Base-by-base conservation (phyloP, 2,329 filamentous ascomycete species). In the Nemania sp. region DNA sequence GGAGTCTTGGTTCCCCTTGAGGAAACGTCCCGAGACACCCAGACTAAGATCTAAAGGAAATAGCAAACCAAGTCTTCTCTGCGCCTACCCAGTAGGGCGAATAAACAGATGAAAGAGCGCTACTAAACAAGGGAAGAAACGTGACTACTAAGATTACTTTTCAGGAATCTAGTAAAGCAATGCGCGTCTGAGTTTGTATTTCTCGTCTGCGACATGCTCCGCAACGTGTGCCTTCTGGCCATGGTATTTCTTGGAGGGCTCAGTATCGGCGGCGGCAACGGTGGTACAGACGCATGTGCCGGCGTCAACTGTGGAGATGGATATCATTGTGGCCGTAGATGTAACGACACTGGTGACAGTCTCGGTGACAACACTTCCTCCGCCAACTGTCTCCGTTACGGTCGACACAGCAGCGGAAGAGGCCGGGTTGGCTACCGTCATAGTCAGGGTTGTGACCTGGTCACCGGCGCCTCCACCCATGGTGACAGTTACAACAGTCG, bases 381-480 rank as follows among this genome's bases (percentile, higher is more conserved):
- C 49, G 8, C 15, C 68, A 64, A 73, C 63, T 18, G 72, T 64
- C 65, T 64, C 35, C 18, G 70, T 70, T 26, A 70, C 24, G 43
- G 66, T 68, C n/a, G 59, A 52, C 8, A 11, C 54, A 35, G 26
- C 32, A 15, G 60, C 41, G 3, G 57, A 11, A 22, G 59, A 55
- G 32, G 61, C 59, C 5, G 63, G 59, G 11, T 45, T 26, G 7
- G 53, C 49, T 5, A 56, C 57, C 6, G 67, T 68, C 65, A 66
- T 67, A 15, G 68, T 72, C 13, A 55, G 27, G 20, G 61, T 72
- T 5, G 65, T 66, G 15, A 67, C 67, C 32, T 71, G 59, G 8
- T 58, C 63, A 56, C 67, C 32, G 24, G 45, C 63, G 10, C 61
- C 67, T 22, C 69, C 67, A 7, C 70, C 69, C 54, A 74, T 68